phyloP scores from a whole-genome alignment of 768 basidiomycete genomes.

The Lactarius vividus region DNA sequence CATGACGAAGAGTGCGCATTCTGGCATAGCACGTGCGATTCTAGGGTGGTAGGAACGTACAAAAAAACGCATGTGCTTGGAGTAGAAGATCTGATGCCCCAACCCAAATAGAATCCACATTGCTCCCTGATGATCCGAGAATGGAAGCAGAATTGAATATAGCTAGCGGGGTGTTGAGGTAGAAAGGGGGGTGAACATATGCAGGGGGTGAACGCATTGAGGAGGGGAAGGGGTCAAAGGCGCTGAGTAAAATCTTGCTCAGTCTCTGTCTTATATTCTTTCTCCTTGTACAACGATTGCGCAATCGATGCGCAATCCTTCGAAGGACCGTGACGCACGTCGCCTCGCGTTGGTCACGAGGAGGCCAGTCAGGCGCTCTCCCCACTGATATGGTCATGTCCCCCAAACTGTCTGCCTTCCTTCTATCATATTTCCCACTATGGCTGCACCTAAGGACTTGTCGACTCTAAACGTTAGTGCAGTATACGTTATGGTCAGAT shows the following conservation, averaged over 20 bases:
- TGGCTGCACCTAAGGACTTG: background rate
- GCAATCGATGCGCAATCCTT: conserved; percentile 26
- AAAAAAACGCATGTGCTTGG: background rate
- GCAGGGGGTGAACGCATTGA: background rate
- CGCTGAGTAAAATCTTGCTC: background rate
- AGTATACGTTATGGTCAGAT: conserved; percentile 7
- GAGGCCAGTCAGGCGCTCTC: background rate
- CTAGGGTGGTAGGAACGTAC: conserved; percentile 9
- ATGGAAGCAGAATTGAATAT: conserved; percentile 10
- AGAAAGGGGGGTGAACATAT: background rate
- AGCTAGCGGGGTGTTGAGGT: background rate
- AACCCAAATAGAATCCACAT: background rate
- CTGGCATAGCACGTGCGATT: conserved; percentile 9
- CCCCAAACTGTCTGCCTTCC: background rate
- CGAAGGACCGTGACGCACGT: background rate
- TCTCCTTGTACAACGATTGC: conserved; percentile 16
- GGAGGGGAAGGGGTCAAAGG: background rate
- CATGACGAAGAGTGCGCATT: conserved; percentile 18
- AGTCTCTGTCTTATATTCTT: conserved; percentile 4
- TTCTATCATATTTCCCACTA: background rate
- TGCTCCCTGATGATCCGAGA: background rate
- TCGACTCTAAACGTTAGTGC: conserved; percentile 4
- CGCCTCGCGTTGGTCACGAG: background rate
- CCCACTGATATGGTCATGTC: background rate
- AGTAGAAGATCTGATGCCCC: background rate